A percentile compares a stretch with the other conserved stretches of the same genome.
Evolutionary conservation across 2,329 filamentous ascomycete species (phyloP).

Genomic region (Rutstroemia sp.): DNA sequence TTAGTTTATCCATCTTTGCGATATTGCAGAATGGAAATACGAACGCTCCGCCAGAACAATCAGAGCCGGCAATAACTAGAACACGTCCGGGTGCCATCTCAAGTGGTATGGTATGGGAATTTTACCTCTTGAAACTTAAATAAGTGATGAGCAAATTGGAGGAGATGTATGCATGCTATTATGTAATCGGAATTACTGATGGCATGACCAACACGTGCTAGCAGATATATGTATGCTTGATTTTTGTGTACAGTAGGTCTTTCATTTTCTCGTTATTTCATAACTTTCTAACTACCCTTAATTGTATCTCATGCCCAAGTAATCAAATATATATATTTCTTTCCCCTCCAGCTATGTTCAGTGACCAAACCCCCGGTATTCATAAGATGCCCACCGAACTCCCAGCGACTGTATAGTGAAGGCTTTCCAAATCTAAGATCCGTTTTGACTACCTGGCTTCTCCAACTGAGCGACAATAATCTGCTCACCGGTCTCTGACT

Average conservation of each 20-base stretch:
- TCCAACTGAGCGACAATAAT: neutral
- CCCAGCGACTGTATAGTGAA: neutral
- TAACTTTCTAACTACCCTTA: too few relatives aligned
- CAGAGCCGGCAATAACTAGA: constrained; percentile 64
- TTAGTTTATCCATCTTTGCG: constrained; percentile 12
- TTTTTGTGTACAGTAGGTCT: too few relatives aligned
- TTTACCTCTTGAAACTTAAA: neutral
- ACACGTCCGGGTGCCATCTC: constrained; percentile 40
- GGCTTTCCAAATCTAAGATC: neutral
- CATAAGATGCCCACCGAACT: too few relatives aligned
- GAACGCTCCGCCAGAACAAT: constrained; percentile 70
- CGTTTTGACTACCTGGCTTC: neutral
- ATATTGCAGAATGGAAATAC: constrained; percentile 29
- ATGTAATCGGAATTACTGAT: neutral
- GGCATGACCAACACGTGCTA: too few relatives aligned
- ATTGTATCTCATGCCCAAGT: too few relatives aligned
- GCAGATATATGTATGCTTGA: too few relatives aligned
- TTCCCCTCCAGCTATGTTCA: too few relatives aligned
- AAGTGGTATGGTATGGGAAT: neutral
- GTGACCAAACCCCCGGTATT: too few relatives aligned
- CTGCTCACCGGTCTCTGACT: neutral
- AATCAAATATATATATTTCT: too few relatives aligned
- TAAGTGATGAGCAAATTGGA: neutral
- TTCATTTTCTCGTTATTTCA: too few relatives aligned
- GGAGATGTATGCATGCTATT: neutral